phyloP scores from a whole-genome alignment of 768 basidiomycete species.

The Melanogaster broomeanus region DNA sequence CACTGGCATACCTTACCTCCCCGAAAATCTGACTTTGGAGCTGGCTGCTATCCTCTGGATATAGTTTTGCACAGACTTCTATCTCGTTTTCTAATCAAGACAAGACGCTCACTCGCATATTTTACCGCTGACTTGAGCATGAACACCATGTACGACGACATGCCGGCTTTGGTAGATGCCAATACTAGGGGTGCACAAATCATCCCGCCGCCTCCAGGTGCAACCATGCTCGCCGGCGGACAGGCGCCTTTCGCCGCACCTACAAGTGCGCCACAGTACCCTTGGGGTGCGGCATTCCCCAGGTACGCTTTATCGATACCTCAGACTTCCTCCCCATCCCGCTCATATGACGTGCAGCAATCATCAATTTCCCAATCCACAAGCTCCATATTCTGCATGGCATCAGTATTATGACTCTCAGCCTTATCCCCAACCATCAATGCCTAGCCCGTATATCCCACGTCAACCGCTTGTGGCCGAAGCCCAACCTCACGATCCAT shows the following conservation, averaged over 20 bases:
- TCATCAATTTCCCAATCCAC: slow-evolving; percentile 11
- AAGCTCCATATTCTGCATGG: slow-evolving; percentile 15
- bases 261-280: slow-evolving; percentile 2
- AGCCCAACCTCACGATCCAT: slow-evolving; percentile 11
- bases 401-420: not conserved
- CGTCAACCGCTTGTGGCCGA: slow-evolving; percentile 16
- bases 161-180: slow-evolving; percentile 29
- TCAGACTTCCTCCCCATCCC: not conserved
- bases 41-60: not conserved
- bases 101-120: not conserved
- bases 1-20: no score
- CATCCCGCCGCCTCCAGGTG: slow-evolving; percentile 29
- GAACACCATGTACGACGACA: slow-evolving; percentile 19
- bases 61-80: slow-evolving; percentile 15
- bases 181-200: not conserved
- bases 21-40: no score
- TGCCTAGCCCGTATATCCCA: slow-evolving; percentile 34
- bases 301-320: slow-evolving; percentile 9
- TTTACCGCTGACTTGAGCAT: slow-evolving; percentile 14
- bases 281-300: slow-evolving; percentile 17
- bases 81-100: slow-evolving; percentile 17
- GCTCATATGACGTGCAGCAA: slow-evolving; percentile 1
- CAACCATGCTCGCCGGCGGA: slow-evolving; percentile 12
- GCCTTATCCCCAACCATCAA: slow-evolving; percentile 16
- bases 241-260: slow-evolving; percentile 13